These are phyloP conservation scores for Aspergillus avenaceus DNA, from an alignment of 495 filamentous ascomycete species.

Conservation along the genomic window DNA sequence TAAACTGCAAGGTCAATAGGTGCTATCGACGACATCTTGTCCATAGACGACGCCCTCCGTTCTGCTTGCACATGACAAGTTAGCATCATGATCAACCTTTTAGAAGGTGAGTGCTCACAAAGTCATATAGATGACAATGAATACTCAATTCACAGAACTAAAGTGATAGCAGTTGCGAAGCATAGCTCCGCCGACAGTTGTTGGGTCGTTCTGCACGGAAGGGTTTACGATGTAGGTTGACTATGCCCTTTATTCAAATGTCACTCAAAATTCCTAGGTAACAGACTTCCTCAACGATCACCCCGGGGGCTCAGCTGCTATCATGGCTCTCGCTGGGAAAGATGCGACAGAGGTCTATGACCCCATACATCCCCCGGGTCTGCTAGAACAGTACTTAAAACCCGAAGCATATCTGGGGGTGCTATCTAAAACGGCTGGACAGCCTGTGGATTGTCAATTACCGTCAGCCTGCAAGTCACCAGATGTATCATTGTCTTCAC, in stretches of 20 bases:
- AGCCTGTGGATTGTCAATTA: background rate
- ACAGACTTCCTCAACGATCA: conserved; percentile 77
- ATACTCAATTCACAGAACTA: background rate
- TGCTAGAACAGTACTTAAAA: conserved; percentile 78
- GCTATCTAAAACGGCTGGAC: background rate
- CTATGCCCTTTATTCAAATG: background rate
- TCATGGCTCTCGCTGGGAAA: conserved; percentile 75
- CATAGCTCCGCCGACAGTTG: conserved; percentile 61
- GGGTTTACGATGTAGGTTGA: conserved; percentile 76
- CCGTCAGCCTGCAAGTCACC: background rate
- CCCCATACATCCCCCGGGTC: conserved; percentile 81
- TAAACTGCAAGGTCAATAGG: no score
- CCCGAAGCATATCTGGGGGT: background rate
- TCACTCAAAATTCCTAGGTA: conserved; percentile 27
- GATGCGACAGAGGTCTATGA: conserved; percentile 93
- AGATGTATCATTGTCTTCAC: conserved; percentile 18
- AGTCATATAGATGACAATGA: background rate
- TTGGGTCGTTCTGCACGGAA: conserved; percentile 84
- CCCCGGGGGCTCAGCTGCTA: conserved; percentile 81
- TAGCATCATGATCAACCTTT: background rate
- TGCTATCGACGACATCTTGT: no score
- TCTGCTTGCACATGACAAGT: background rate
- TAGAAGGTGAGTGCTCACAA: no score
- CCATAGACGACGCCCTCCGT: no score
- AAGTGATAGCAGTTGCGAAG: background rate